phyloP scores from a whole-genome alignment of 2,329 filamentous ascomycete species.

The Diaporthe ampelina region DNA sequence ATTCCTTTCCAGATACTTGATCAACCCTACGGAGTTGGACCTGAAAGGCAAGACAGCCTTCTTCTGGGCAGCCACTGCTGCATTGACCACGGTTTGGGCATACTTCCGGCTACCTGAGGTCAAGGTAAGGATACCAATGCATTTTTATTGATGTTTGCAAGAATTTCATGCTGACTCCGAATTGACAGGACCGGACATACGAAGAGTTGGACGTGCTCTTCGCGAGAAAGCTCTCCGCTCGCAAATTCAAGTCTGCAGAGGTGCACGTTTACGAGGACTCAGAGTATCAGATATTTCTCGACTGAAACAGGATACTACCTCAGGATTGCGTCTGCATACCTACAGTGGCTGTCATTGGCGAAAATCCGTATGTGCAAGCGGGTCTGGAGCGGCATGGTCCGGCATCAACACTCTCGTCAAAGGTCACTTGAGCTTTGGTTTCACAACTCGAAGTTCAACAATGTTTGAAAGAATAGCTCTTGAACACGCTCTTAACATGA shows the following conservation, averaged over 20 bases:
- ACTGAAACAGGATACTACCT: not conserved
- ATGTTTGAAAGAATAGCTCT: not conserved
- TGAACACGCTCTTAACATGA: not conserved
- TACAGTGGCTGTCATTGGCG: not conserved
- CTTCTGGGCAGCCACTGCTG: constrained; percentile 60
- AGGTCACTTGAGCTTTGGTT: no score
- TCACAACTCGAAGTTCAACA: no score
- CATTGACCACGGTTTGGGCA: constrained; percentile 62
- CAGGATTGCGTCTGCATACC: not conserved
- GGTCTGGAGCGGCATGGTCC: not conserved
- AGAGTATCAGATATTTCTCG: constrained; percentile 33
- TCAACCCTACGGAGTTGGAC: constrained; percentile 54
- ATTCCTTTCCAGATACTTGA: constrained; percentile 46
- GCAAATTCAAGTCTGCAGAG: constrained; percentile 35
- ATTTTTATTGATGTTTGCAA: not conserved
- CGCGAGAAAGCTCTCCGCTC: constrained; percentile 29
- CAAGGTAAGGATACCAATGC: not conserved
- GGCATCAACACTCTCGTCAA: no score
- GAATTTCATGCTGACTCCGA: not conserved
- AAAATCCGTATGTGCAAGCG: not conserved
- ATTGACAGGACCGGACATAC: constrained; percentile 23
- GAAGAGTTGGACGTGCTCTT: constrained; percentile 35
- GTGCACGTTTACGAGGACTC: constrained; percentile 37
- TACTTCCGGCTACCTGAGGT: constrained; percentile 64
- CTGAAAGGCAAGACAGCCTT: constrained; percentile 58